Evolutionary conservation across 768 basidiomycete species (phyloP), one percentile per base, ranked within the genome.

Genomic region (Collybia sordida): DNA sequence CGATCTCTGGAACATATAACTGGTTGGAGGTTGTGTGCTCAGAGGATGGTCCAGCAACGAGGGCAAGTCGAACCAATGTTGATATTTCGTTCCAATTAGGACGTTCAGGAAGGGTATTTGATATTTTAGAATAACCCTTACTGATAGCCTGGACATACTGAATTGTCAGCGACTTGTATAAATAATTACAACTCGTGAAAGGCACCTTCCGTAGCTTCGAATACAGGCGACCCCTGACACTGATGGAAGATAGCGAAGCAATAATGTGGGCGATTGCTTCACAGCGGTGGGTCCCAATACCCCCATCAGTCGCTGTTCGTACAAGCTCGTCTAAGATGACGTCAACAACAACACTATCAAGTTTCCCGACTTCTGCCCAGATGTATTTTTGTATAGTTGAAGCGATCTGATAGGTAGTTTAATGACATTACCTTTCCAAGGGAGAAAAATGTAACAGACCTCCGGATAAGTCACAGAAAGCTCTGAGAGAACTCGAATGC

Each of bases 21-120:
- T 91, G 88, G 45, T 80, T 82, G 53, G 86, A 83, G 11, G 77
- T 74, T 2, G 80, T 71, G 25, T 85, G 79, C 41, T 79, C 79
- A 0, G 82, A 77, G 41, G 85, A 81, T 53, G 89, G 85, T 44
- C 85, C 81, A 17, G 90, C 81, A 8, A 86, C 77, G 9, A 90
- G 77, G 36, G 80, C 74, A n/a, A 96, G 77, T 4, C 92, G 85
- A 34, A 88, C 75, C 31, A 95, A 72, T 1, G 86, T 86, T 0
- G 90, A 86, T 2, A 95, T 85, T 60, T 93, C 92, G 49, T 77
- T 81, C 88, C 90, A 92, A 53, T 85, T 83, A 2, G 79, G 70
- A 62, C 89, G 89, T 38, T 92, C 85, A 3, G 78, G 71, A 3
- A 94, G 73, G 6, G 77, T 76, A 47, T 73, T 82, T 0, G 81